Evolutionary conservation across 164 flowering plant genomes (phyloP).

Genomic region (Piper longum): DNA sequence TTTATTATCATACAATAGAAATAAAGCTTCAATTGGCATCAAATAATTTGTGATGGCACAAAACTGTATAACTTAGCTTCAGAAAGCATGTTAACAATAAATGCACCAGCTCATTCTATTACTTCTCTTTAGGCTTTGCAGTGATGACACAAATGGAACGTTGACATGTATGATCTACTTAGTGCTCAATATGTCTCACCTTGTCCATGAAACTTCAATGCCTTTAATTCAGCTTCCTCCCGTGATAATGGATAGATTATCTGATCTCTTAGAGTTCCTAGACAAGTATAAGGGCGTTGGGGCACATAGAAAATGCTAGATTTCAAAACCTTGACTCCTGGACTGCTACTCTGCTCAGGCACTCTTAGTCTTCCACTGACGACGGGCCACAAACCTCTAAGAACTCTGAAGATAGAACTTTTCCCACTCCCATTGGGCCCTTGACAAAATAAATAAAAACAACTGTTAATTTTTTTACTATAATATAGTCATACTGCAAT

Average conservation of each 20-base stretch:
- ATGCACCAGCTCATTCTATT: not conserved
- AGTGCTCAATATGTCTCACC: conserved; percentile 23
- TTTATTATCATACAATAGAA: too few species aligned
- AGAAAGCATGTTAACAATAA: too few species aligned
- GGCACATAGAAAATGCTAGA: conserved; percentile 76
- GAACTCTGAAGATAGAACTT: conserved; percentile 93
- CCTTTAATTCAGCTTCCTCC: conserved; percentile 60
- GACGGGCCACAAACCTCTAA: conserved; percentile 90
- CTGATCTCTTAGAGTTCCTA: conserved; percentile 94
- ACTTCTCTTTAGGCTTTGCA: not conserved
- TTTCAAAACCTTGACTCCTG: conserved; percentile 27
- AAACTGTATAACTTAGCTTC: too few species aligned
- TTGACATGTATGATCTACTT: not conserved
- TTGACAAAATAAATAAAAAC: conserved; percentile 13
- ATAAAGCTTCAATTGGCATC: too few species aligned
- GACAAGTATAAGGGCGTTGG: conserved; percentile 90
- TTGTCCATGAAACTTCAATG: conserved; percentile 17
- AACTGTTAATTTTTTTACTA: not conserved
- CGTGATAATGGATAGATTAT: conserved; percentile 89
- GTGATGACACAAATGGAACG: not conserved
- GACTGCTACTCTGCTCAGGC: conserved; percentile 29
- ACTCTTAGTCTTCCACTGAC: conserved; percentile 54
- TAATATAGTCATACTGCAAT: not conserved
- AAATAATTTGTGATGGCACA: too few species aligned
- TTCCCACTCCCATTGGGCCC: conserved; percentile 99